Base-by-base conservation (phyloP, 192 early-diverging fungal genomes). In the Oehlia diaphana region DNA sequence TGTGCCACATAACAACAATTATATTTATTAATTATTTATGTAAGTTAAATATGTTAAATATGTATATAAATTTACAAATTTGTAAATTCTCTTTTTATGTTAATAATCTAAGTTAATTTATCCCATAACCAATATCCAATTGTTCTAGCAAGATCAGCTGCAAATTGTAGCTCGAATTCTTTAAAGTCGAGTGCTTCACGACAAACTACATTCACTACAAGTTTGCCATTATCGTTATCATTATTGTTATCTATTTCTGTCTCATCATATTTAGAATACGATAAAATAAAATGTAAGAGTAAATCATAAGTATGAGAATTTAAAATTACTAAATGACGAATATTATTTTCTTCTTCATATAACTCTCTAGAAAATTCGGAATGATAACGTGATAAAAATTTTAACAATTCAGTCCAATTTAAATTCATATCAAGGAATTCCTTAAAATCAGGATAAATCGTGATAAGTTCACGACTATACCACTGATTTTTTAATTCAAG, bases 241-340 rank as follows among this genome's bases (percentile, higher is more conserved):
- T 39, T 72, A 28, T 65, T 31, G 9, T 6, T 70, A n/a, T 3
- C 35, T 68, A 7, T 21, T 39, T 70, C 37, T 33, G 13, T n/a
- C 4, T 69, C 67, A 37, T 69, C 28, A 42, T 39, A 2, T 7
- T 9, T 37, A n/a, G 12, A 3, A 37, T 2, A 39, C 9, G 37
- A 10, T 37, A 70, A 70, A 69, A 86, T 82, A 74, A 86, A 86
- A 58, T 86, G 85, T 9, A 86, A 77, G 21, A 86, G 71, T 19
- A 81, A 50, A 42, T 84, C 85, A 12, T 77, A 79, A 64, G 74
- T 83, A 72, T 81, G 80, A 9, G 83, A 80, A 68, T 84, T 86
- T 35, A 86, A 86, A 62, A 86, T 86, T 21, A 86, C 75, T 37
- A 86, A 76, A 71, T 86, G 85, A 2, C 83, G 81, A 26, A 63